Evolutionary conservation across 139 green algal species (phyloP).

Genomic region (Pseudopediastrum boryanum): DNA sequence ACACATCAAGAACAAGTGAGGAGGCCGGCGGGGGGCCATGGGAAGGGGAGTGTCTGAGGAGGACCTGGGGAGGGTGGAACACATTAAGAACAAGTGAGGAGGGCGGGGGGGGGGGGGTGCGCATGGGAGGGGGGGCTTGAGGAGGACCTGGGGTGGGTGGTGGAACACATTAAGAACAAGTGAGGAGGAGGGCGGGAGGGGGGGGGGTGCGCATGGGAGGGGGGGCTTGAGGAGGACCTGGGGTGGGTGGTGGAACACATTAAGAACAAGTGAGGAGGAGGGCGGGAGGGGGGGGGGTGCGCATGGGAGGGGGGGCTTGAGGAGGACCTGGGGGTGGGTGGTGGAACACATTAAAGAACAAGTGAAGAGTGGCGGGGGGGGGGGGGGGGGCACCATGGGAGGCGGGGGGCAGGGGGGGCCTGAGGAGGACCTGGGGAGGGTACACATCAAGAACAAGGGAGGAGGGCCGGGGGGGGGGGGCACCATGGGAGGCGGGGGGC

Average conservation of each 20-base stretch:
- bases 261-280: constrained; percentile 44
- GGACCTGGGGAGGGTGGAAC: constrained; percentile 62
- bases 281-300: too few species aligned
- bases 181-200: constrained; percentile 26
- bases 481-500: too few species aligned
- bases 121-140: constrained; percentile 44
- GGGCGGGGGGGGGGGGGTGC: not conserved
- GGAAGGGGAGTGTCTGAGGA: constrained; percentile 52
- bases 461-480: too few species aligned
- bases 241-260: constrained; percentile 65
- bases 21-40: constrained; percentile 5
- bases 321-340: too few species aligned
- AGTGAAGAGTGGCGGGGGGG: too few species aligned
- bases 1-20: constrained; percentile 62
- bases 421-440: too few species aligned
- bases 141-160: constrained; percentile 63
- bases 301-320: too few species aligned
- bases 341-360: too few species aligned
- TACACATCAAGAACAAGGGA: too few species aligned
- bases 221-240: constrained; percentile 61
- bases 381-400: too few species aligned
- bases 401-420: too few species aligned
- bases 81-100: constrained; percentile 62
- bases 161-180: constrained; percentile 66
- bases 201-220: constrained; percentile 50